Conservation (phyloP, 73 alveolate genomes). For the Symbiodinium pilosum region DNA sequence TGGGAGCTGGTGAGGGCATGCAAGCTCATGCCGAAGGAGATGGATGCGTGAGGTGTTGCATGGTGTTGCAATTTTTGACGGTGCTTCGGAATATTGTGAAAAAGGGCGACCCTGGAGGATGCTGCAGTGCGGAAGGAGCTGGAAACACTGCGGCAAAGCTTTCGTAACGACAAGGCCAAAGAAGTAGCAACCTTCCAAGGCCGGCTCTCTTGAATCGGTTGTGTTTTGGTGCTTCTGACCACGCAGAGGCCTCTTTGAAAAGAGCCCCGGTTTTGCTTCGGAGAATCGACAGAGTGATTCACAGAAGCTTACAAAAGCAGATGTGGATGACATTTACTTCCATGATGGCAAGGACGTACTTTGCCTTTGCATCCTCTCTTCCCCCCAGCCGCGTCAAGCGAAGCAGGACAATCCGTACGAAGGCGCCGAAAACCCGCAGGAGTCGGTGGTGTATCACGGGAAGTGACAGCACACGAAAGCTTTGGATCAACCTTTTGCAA, state of each 20-base stretch:
- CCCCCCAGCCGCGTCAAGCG: neutral
- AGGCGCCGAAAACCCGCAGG: constrained; percentile 62
- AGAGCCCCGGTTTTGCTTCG: constrained; percentile 84
- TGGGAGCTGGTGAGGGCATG: constrained; percentile 84
- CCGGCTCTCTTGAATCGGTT: neutral
- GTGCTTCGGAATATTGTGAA: neutral
- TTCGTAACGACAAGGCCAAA: constrained; percentile 77
- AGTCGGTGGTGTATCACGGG: no score
- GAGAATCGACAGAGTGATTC: constrained; percentile 8
- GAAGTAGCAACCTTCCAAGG: constrained; percentile 81
- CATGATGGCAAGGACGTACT: constrained; percentile 71
- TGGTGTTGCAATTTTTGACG: neutral
- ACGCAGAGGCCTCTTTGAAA: constrained; percentile 58
- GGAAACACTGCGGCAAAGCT: constrained; percentile 43
- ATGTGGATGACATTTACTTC: constrained; percentile 93
- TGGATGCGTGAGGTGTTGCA: neutral
- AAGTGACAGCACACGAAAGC: no score
- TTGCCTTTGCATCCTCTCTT: no score
- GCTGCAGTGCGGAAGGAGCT: constrained; percentile 83
- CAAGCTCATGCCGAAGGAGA: constrained; percentile 87
- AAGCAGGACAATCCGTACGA: constrained; percentile 79
- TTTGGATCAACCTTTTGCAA: no score
- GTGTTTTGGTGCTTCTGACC: no score
- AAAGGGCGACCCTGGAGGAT: constrained; percentile 26
- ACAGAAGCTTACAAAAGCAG: constrained; percentile 38